Conservation (phyloP, 179 eudicot genomes). For the Spergularia azorica region DNA sequence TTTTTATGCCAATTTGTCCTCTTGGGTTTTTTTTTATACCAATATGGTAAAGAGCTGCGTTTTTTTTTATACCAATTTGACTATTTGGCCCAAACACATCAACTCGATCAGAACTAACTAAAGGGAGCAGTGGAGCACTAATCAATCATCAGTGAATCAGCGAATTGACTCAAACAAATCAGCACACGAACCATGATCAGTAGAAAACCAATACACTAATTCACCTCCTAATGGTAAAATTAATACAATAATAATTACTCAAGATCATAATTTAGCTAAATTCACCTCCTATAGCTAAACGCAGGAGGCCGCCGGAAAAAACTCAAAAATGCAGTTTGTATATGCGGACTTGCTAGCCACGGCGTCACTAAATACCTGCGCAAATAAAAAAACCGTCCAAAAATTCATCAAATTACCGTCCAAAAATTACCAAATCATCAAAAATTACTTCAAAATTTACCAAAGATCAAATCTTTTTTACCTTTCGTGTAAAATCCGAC, state of each 20-base stretch:
- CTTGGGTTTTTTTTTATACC: too few species aligned
- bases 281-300: constrained; percentile 63
- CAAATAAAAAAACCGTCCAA: not conserved
- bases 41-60: too few species aligned
- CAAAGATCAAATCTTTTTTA: constrained; percentile 10
- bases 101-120: not conserved
- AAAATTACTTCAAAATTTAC: not conserved
- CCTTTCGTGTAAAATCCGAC: constrained; percentile 79
- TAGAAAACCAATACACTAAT: not conserved
- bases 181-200: not conserved
- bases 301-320: constrained; percentile 76
- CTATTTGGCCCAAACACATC: not conserved
- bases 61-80: too few species aligned
- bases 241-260: not conserved
- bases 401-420: not conserved
- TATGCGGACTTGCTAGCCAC: constrained; percentile 94
- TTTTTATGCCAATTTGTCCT: too few species aligned
- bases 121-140: not conserved
- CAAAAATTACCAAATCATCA: not conserved
- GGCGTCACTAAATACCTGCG: constrained; percentile 82
- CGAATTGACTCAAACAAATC: not conserved
- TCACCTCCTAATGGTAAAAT: not conserved
- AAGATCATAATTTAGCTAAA: too few species aligned
- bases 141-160: too few species aligned
- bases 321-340: constrained; percentile 73